Evolutionary conservation across 2,329 filamentous ascomycete genomes (phyloP), one percentile per base, ranked within the genome.

Genomic region (Laburnicola sp.): DNA sequence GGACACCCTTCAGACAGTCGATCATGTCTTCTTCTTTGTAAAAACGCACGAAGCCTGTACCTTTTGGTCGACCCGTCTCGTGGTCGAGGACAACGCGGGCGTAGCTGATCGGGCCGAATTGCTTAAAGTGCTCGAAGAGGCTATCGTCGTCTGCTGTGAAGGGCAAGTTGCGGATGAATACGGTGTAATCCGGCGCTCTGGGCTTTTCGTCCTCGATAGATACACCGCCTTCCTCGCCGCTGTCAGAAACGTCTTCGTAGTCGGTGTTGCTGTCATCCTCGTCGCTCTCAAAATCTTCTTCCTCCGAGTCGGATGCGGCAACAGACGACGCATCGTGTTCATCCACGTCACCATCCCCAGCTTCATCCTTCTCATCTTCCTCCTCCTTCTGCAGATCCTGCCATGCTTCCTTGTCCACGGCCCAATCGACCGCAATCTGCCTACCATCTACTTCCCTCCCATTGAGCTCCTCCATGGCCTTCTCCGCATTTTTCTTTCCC

Each of bases 21-120:
- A 86, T 85, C 58, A 87, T 89, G 66, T 96, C 90, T 21, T 87
- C 83, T 32, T 80, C 76, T 43, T 87, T 86, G 74, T 86, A 87
- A 75, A 99, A 99, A 75, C 91, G 96, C 27, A 97, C 93, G 66
- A 99, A 99, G 3, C 88, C 94, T 28, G 93, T 97, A 25, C 94
- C 94, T 41, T 89, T 90, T 2, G 94, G 90, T 45, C 90, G 86
- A 61, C 92, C 91, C 0, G 91, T 96, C 23, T 85, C 84, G 40
- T 82, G 86, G 69, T 99, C 93, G 69, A 95, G 83, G 32, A 99
- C 95, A 7, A 97, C 86, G 58, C 95, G 84, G 4, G 93, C 94
- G 70, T 97, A 99, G 32, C 92, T 84, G 34, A 97, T 79, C n/a
- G 82, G 82, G 25, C 94, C 95, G 65, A 99, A 97, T 64, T 87